phyloP scores from a whole-genome alignment of 2,329 filamentous ascomycete genomes.

The Hypoxylon sp. region DNA sequence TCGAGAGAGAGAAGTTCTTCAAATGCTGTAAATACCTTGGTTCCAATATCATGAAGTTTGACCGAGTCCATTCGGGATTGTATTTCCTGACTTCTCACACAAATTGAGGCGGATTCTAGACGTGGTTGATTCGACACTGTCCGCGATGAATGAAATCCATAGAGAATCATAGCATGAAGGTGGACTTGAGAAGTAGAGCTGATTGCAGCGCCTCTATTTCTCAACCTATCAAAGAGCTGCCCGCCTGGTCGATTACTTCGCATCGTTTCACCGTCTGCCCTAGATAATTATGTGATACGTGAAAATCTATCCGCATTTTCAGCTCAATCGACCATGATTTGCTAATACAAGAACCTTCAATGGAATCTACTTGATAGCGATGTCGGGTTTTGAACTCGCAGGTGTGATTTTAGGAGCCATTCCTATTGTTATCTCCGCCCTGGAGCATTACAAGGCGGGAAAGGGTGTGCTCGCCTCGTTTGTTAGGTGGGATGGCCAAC shows the following conservation, averaged over 20 bases:
- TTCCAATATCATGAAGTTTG: neutral
- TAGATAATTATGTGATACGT: neutral
- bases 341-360: neutral
- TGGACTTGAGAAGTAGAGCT: neutral
- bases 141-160: neutral
- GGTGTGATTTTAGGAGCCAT: neutral
- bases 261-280: neutral
- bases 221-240: neutral
- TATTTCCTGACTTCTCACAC: neutral
- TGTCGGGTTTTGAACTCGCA: neutral
- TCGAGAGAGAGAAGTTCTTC: neutral
- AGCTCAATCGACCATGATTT: neutral
- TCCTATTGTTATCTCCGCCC: neutral
- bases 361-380: neutral
- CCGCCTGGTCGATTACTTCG: neutral
- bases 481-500: conserved; percentile 25
- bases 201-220: neutral
- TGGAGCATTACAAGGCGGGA: neutral
- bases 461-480: conserved; percentile 9
- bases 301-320: neutral
- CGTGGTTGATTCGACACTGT: neutral
- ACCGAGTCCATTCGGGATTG: neutral
- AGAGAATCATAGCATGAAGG: neutral
- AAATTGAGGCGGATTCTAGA: neutral
- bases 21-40: neutral